Evolutionary conservation across 345 rosid genomes (phyloP).

Genomic region (Salix brachista): DNA sequence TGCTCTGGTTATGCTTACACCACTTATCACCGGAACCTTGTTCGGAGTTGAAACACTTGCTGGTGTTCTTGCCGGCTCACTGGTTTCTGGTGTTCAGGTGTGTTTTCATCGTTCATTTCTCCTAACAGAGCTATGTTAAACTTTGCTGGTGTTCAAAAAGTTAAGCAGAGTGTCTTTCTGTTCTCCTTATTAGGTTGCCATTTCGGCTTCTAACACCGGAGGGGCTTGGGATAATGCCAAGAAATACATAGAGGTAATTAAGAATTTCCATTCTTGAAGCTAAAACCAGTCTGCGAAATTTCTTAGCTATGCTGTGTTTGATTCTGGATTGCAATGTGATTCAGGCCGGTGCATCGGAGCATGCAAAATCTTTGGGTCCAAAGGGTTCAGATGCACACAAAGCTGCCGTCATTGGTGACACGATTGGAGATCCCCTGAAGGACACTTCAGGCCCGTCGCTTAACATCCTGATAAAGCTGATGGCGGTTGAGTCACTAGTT

Average conservation of each 20-base stretch:
- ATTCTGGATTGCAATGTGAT: neutral
- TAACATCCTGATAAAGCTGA: conserved; percentile 71
- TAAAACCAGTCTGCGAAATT: neutral
- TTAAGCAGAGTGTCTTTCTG: neutral
- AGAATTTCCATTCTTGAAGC: neutral
- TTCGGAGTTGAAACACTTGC: conserved; percentile 69
- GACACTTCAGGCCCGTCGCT: conserved; percentile 73
- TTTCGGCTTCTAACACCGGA: conserved; percentile 71
- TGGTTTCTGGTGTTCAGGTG: conserved; percentile 70
- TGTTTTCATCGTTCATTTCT: neutral
- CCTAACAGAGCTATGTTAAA: neutral
- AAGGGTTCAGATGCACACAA: conserved; percentile 71
- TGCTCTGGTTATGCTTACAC: conserved; percentile 67
- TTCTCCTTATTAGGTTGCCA: conserved; percentile 43
- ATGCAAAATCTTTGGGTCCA: conserved; percentile 55
- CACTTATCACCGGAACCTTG: conserved; percentile 51
- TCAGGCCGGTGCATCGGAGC: conserved; percentile 58
- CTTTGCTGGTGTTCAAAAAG: neutral
- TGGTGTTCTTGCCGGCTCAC: conserved; percentile 68
- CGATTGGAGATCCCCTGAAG: conserved; percentile 68
- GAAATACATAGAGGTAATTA: conserved; percentile 62
- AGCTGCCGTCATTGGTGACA: conserved; percentile 72
- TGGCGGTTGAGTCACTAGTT: conserved; percentile 71
- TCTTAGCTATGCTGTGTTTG: neutral
- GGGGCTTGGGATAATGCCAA: conserved; percentile 77